Evolutionary conservation across 306 rosid genomes (phyloP).

Genomic region (Quercus berberidifolia): DNA sequence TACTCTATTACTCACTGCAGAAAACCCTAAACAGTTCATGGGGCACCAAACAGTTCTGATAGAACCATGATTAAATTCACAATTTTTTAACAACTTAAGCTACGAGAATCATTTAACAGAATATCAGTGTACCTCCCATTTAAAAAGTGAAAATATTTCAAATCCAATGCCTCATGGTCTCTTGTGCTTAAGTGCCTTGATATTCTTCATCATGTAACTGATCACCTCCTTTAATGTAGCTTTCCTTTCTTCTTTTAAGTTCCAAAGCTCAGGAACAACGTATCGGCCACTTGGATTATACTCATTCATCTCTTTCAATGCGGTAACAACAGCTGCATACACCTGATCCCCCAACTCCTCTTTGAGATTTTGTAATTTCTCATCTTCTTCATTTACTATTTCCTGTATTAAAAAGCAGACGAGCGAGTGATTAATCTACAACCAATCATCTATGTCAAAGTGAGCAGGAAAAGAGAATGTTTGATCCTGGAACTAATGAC

Average conservation of each 20-base stretch:
- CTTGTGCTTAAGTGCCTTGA: constrained; percentile 66
- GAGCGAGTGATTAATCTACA: neutral
- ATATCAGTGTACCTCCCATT: no score
- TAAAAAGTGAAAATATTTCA: neutral
- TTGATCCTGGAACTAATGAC: neutral
- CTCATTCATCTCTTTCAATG: constrained; percentile 68
- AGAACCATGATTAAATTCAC: no score
- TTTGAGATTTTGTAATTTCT: constrained; percentile 54
- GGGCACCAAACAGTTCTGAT: no score
- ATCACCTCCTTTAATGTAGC: constrained; percentile 92
- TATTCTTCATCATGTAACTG: constrained; percentile 36
- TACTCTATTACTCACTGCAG: no score
- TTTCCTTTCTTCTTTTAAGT: constrained; percentile 70
- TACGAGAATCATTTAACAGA: no score
- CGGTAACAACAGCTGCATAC: constrained; percentile 47
- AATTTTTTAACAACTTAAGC: no score
- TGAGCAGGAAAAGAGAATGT: neutral
- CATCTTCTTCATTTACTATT: constrained; percentile 62
- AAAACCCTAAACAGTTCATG: no score
- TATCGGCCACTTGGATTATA: constrained; percentile 86
- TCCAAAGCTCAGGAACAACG: constrained; percentile 66
- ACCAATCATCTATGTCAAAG: constrained; percentile 1
- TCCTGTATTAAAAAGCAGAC: constrained; percentile 40
- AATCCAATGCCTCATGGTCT: constrained; percentile 34
- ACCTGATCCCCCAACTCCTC: constrained; percentile 81